Evolutionary conservation across 2,329 filamentous ascomycete species (phyloP).

Genomic region (Alternaria sp.): DNA sequence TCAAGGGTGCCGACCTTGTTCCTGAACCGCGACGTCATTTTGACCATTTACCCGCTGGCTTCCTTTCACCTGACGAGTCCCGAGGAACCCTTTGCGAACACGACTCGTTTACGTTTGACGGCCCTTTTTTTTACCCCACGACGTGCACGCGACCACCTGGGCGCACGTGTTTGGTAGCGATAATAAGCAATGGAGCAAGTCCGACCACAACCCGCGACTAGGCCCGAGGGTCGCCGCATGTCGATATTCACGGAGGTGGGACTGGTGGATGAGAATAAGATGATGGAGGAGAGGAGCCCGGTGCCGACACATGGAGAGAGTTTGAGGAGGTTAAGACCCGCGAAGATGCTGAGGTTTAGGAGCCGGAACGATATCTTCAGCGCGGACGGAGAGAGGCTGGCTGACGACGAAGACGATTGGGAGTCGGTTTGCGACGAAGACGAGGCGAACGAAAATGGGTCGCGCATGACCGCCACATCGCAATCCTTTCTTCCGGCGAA

Average conservation of each 20-base stretch:
- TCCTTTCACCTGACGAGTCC: not conserved
- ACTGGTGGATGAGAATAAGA: conserved; percentile 43
- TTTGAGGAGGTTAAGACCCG: conserved; percentile 32
- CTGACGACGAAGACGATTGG: conserved; percentile 31
- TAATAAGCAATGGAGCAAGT: conserved; percentile 33
- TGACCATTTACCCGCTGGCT: conserved; percentile 7
- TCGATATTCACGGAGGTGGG: conserved; percentile 48
- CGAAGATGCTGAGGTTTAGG: conserved; percentile 41
- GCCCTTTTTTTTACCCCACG: conserved; percentile 4
- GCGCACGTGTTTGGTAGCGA: not conserved
- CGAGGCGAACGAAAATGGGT: conserved; percentile 15
- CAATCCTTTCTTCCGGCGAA: conserved; percentile 22
- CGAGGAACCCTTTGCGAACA: not conserved
- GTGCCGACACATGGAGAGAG: conserved; percentile 30
- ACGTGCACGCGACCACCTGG: conserved; percentile 15
- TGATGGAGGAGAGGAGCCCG: conserved; percentile 38
- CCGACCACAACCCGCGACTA: conserved; percentile 31
- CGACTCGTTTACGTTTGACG: not conserved
- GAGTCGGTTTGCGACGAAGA: conserved; percentile 39
- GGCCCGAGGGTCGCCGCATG: conserved; percentile 30
- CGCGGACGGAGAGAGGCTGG: conserved; percentile 6
- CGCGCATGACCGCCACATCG: conserved; percentile 1
- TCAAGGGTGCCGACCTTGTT: conserved; percentile 17
- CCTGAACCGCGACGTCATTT: conserved; percentile 31
- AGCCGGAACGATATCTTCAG: conserved; percentile 39